A percentile compares a stretch with the other conserved stretches of the same genome.
These are phyloP conservation scores for Solanum arcanum DNA, from an alignment of 257 asterid species.

Conservation along the genomic window DNA sequence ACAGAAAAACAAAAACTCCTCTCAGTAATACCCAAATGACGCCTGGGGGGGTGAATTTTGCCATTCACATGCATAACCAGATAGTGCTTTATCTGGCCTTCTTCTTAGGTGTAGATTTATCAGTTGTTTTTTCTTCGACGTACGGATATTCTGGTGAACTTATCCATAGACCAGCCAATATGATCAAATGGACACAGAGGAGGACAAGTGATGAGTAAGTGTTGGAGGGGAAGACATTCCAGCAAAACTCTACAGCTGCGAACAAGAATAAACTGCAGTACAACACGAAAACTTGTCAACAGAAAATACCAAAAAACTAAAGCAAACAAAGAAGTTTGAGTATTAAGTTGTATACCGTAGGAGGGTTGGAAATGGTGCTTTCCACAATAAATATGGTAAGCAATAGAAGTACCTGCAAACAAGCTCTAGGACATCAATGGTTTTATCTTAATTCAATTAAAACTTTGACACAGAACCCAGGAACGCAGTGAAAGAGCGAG, in stretches of 20 bases:
- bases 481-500: background rate
- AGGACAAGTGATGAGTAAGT: slow-evolving; percentile 56
- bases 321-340: background rate
- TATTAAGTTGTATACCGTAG: slow-evolving; percentile 34
- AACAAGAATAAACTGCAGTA: slow-evolving; percentile 59
- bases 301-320: background rate
- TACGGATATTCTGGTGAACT: slow-evolving; percentile 54
- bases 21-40: background rate
- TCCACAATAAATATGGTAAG: slow-evolving; percentile 88
- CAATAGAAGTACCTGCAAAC: slow-evolving; percentile 76
- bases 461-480: background rate
- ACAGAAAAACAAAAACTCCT: background rate
- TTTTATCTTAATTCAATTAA: background rate
- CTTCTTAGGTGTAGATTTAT: slow-evolving; percentile 8
- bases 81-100: slow-evolving; percentile 23
- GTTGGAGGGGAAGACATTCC: slow-evolving; percentile 83
- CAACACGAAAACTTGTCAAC: background rate
- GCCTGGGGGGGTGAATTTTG: background rate
- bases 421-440: background rate
- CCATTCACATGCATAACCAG: background rate
- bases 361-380: slow-evolving; percentile 57
- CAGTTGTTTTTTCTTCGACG: slow-evolving; percentile 12
- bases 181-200: slow-evolving; percentile 43
- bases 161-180: slow-evolving; percentile 61
- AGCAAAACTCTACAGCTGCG: slow-evolving; percentile 54